A percentile compares a stretch with the other conserved stretches of the same genome.
These are phyloP conservation scores for Biscutella laevigata DNA, from an alignment of 441 rosid genomes.

Conservation along the genomic window DNA sequence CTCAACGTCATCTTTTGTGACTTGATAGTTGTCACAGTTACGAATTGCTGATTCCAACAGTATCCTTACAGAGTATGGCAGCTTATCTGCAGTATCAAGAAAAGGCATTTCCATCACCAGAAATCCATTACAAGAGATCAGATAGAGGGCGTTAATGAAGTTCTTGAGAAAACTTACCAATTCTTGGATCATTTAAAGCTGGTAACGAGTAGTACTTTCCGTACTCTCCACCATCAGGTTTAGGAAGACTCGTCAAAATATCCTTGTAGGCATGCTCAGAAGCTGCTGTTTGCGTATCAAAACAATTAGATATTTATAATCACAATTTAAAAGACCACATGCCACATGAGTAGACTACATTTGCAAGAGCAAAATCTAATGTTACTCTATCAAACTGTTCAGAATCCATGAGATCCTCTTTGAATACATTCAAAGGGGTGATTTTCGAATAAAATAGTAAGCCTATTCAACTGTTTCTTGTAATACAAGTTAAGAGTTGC, in stretches of 20 bases:
- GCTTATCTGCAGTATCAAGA: constrained; percentile 29
- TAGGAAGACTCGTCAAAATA: constrained; percentile 40
- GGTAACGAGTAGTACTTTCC: constrained; percentile 39
- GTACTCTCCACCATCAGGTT: constrained; percentile 32
- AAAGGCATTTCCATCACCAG: constrained; percentile 3
- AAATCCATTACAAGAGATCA: background rate
- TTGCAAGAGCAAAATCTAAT: too few relatives aligned
- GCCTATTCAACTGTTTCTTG: background rate
- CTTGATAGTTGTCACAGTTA: constrained; percentile 54
- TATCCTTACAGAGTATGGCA: constrained; percentile 51
- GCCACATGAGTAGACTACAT: background rate
- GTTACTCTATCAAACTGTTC: too few relatives aligned
- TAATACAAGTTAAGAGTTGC: constrained; percentile 9
- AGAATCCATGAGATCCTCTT: background rate
- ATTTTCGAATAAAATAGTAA: background rate
- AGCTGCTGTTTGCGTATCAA: constrained; percentile 26
- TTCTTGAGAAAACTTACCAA: constrained; percentile 28
- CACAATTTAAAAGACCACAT: background rate
- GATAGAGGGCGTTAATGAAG: background rate
- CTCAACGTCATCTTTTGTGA: constrained; percentile 52
- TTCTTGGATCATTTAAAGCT: constrained; percentile 42
- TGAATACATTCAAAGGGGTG: background rate
- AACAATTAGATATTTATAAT: background rate
- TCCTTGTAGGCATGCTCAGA: constrained; percentile 45
- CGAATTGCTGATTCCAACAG: constrained; percentile 57